phyloP scores from a whole-genome alignment of 768 basidiomycete species.

The Auriscalpium microsporum region DNA sequence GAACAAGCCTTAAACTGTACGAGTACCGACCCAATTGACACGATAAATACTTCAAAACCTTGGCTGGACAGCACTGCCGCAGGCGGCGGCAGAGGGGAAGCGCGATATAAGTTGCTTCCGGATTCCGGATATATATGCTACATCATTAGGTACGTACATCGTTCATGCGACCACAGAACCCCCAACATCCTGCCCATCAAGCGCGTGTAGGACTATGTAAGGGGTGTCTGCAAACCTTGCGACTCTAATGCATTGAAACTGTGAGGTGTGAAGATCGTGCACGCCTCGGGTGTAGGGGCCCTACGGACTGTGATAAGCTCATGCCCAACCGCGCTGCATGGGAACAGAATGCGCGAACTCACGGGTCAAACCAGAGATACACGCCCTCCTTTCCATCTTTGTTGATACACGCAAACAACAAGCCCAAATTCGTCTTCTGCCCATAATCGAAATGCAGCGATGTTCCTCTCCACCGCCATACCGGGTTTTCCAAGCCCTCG shows the following conservation, averaged over 20 bases:
- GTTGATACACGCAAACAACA: constrained; percentile 35
- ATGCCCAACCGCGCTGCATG: neutral
- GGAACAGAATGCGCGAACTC: constrained; percentile 18
- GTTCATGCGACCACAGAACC: no score
- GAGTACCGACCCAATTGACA: neutral
- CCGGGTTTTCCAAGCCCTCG: constrained; percentile 33
- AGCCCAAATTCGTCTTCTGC: constrained; percentile 30
- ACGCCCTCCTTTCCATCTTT: constrained; percentile 32
- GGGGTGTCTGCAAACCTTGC: no score
- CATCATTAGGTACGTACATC: no score
- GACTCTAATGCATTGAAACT: no score
- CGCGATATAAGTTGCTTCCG: no score
- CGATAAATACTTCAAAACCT: no score
- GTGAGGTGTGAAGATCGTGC: constrained; percentile 29
- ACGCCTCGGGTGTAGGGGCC: constrained; percentile 29
- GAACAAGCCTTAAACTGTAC: constrained; percentile 26
- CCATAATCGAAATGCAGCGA: constrained; percentile 42
- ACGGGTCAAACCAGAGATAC: constrained; percentile 42
- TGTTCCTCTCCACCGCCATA: constrained; percentile 50
- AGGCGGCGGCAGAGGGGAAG: no score
- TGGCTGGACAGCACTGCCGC: no score
- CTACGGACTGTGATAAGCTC: constrained; percentile 14
- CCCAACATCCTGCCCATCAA: no score
- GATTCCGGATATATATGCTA: no score
- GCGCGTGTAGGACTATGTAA: no score